Conservation (phyloP, 2,329 filamentous ascomycete genomes). For the Colletotrichum sp. region DNA sequence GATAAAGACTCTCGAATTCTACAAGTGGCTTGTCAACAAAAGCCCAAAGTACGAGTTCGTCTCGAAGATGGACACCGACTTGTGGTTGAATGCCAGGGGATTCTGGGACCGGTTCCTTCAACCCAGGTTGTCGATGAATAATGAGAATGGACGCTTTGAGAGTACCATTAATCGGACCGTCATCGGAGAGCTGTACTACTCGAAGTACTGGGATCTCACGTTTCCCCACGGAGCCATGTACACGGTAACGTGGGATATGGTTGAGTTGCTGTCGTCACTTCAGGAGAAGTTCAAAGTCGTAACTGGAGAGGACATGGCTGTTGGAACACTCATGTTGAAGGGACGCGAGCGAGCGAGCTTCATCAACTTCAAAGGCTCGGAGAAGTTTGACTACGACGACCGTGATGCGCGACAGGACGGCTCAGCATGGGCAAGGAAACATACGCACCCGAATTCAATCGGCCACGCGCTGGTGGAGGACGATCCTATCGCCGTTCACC, state of each 20-base stretch:
- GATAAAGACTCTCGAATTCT: conserved; percentile 37
- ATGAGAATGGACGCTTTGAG: conserved; percentile 1
- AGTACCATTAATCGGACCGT: conserved; percentile 28
- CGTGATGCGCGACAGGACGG: conserved; percentile 29
- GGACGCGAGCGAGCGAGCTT: conserved; percentile 27
- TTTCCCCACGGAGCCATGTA: conserved; percentile 39
- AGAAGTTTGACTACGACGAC: conserved; percentile 36
- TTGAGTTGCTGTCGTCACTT: conserved; percentile 29
- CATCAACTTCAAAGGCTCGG: conserved; percentile 31
- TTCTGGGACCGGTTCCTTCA: conserved; percentile 34
- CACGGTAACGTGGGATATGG: conserved; percentile 37
- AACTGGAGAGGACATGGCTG: conserved; percentile 34
- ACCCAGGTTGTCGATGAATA: conserved; percentile 23
- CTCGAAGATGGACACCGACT: conserved; percentile 37
- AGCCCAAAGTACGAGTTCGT: conserved; percentile 32
- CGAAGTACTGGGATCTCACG: conserved; percentile 25
- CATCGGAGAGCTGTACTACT: conserved; percentile 34
- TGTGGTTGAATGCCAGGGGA: conserved; percentile 34
- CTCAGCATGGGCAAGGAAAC: conserved; percentile 30
- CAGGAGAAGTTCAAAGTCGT: conserved; percentile 29
- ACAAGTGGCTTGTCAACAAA: conserved; percentile 31
- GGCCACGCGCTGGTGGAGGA: conserved; percentile 28
- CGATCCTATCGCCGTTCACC: conserved; percentile 30
- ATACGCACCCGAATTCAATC: conserved; percentile 27
- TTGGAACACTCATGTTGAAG: conserved; percentile 32